Base-by-base conservation (phyloP, 441 rosid genomes). In the Melastoma candidum region DNA sequence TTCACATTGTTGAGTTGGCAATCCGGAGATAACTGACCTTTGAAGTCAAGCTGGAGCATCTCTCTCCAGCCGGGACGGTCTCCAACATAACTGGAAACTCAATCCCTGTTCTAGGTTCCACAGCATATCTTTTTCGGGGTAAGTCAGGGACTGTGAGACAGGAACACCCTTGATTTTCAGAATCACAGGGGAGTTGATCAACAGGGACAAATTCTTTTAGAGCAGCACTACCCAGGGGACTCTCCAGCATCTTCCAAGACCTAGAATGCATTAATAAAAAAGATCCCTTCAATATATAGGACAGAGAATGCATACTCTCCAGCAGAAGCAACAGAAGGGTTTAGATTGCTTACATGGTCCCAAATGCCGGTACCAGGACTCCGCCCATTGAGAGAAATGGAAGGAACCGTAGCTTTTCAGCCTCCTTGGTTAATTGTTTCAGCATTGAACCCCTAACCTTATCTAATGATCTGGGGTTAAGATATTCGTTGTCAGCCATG, bases 41-140 rank as follows among this genome's bases (percentile, higher is more conserved):
- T 45, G 87, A 71, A 60, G 79, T 51, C 55, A 77, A 66, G 39
- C 70, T 63, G 17, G 76, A 67, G 57, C 73, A 66, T 47, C 65
- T 65, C 59, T 62, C 69, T 60, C 60, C 69, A 48, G 70, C 61
- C 26, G 57, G 61, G 2, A 65, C 22, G 56, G 75, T 68, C 49
- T 82, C 78, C 76, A 92, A 64, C 14, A 64, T 58, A 43, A 71
- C 13, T 3, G 98, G 96, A 69, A 92, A 87, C 72, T 87, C 90
- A 2, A 92, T 80, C 47, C 98, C 94, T 7, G 95, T 92, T 58
- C 69, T 73, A 39, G 93, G 84, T 73, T 92, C 98, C 41, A 82
- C 74, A 3, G 83, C 76, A 65, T 71, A 72, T 56, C 72, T 74
- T 68, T 51, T 67, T 80, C 75, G 57, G 51, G 74, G 74, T 65